Evolutionary conservation across 768 basidiomycete genomes (phyloP).

Genomic region (Mycena belliarum): DNA sequence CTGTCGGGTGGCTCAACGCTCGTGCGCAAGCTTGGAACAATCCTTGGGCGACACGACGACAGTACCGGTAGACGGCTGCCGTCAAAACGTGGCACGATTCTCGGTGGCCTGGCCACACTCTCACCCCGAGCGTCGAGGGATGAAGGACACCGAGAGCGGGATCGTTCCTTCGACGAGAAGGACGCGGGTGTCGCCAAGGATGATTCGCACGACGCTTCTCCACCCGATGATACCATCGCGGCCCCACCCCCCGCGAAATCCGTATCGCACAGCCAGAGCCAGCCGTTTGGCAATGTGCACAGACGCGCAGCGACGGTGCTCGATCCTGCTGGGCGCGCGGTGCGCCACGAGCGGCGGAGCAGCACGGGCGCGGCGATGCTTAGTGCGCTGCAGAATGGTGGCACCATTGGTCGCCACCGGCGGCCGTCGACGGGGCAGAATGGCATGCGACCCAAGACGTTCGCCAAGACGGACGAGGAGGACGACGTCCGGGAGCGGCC

Average conservation of each 20-base stretch:
- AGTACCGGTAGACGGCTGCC: constrained; percentile 29
- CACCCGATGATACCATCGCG: constrained; percentile 22
- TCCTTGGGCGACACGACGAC: constrained; percentile 52
- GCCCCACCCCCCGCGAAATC: constrained; percentile 26
- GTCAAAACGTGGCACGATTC: constrained; percentile 48
- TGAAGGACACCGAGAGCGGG: constrained; percentile 35
- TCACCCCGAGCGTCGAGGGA: constrained; percentile 42
- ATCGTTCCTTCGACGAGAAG: constrained; percentile 30
- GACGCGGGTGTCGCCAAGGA: constrained; percentile 23
- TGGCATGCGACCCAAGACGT: constrained; percentile 39
- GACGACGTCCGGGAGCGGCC: constrained; percentile 29
- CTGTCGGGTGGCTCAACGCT: constrained; percentile 67
- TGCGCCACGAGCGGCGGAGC: constrained; percentile 73
- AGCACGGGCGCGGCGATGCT: constrained; percentile 70
- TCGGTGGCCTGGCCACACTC: constrained; percentile 40
- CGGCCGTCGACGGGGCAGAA: constrained; percentile 72
- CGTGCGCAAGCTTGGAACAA: constrained; percentile 75
- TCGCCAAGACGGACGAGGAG: constrained; percentile 51
- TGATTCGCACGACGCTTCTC: constrained; percentile 27
- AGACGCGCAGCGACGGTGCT: constrained; percentile 77
- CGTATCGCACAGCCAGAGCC: constrained; percentile 37
- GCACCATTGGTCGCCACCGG: constrained; percentile 67
- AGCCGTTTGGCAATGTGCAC: constrained; percentile 55
- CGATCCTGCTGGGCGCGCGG: constrained; percentile 63
- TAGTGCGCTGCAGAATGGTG: constrained; percentile 35